Conservation (phyloP, 331 rosid species). For the Prunus yedoensis region DNA sequence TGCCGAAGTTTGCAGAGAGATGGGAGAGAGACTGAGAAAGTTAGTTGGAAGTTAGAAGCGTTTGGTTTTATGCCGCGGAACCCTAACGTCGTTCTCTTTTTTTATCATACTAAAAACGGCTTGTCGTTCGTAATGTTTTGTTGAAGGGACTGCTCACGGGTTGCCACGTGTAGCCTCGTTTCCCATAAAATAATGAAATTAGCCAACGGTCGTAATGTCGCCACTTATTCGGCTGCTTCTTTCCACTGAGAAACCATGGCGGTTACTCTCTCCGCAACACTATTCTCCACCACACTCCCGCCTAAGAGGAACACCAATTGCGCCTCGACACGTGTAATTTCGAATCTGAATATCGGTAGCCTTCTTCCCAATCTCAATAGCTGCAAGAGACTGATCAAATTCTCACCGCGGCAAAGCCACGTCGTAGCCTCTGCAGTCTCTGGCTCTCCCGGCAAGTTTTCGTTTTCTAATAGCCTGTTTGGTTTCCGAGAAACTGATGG, state of each 20-base stretch:
- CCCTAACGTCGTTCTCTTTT: slow-evolving; percentile 6
- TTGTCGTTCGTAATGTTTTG: neutral
- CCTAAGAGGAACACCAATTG: slow-evolving; percentile 17
- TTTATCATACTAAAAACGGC: neutral
- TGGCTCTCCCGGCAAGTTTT: slow-evolving; percentile 49
- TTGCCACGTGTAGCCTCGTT: slow-evolving; percentile 19
- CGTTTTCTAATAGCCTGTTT: neutral
- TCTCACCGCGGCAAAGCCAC: slow-evolving; percentile 33
- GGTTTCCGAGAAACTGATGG: neutral
- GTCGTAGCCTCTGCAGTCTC: slow-evolving; percentile 44
- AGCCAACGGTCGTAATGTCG: neutral
- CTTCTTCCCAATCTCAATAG: slow-evolving; percentile 11
- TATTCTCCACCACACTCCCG: slow-evolving; percentile 27
- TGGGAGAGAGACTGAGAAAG: neutral
- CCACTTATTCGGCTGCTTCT: neutral
- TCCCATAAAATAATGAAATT: neutral
- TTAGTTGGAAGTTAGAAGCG: neutral
- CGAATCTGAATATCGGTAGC: slow-evolving; percentile 21
- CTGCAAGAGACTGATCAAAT: slow-evolving; percentile 15
- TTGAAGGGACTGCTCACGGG: neutral
- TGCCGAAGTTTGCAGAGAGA: neutral
- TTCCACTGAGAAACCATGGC: slow-evolving; percentile 43
- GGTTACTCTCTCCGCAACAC: slow-evolving; percentile 34
- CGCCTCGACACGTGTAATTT: slow-evolving; percentile 5
- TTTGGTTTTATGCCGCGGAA: neutral